These are phyloP conservation scores for Gymnopilus junonius DNA, from an alignment of 768 basidiomycete genomes.

Conservation along the genomic window DNA sequence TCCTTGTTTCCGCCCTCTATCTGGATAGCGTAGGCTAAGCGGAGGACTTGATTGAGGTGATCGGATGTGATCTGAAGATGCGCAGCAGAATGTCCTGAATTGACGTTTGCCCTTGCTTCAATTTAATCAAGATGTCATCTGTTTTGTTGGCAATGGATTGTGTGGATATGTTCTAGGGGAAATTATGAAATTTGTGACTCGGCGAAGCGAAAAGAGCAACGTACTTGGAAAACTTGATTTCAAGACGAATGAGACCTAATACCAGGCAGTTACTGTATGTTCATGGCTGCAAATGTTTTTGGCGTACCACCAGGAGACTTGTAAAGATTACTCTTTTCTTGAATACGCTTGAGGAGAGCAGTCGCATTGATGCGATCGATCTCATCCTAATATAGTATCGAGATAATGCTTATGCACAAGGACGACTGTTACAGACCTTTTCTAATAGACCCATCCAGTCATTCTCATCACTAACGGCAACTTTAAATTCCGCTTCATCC, in stretches of 20 bases:
- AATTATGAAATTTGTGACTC: neutral
- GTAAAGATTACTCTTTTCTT: neutral
- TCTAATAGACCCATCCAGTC: neutral
- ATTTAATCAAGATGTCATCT: neutral
- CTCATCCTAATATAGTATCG: neutral
- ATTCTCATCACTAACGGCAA: slow-evolving; percentile 6
- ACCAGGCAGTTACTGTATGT: too few species aligned
- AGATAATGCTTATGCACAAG: neutral
- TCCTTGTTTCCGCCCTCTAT: neutral
- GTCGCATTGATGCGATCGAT: neutral
- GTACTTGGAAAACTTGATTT: slow-evolving; percentile 7
- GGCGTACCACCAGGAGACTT: neutral
- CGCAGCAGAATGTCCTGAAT: neutral
- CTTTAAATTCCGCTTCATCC: neutral
- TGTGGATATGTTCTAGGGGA: neutral
- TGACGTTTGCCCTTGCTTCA: neutral
- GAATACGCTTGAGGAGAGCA: neutral
- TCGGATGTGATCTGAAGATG: neutral
- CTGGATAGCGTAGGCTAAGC: neutral
- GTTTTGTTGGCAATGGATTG: neutral
- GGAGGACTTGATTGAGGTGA: neutral
- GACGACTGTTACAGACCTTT: neutral
- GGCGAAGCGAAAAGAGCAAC: neutral
- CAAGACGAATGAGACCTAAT: slow-evolving; percentile 9
- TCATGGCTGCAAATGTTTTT: neutral